phyloP scores from a whole-genome alignment of 2,329 filamentous ascomycete species.

The Fusarium domesticum region DNA sequence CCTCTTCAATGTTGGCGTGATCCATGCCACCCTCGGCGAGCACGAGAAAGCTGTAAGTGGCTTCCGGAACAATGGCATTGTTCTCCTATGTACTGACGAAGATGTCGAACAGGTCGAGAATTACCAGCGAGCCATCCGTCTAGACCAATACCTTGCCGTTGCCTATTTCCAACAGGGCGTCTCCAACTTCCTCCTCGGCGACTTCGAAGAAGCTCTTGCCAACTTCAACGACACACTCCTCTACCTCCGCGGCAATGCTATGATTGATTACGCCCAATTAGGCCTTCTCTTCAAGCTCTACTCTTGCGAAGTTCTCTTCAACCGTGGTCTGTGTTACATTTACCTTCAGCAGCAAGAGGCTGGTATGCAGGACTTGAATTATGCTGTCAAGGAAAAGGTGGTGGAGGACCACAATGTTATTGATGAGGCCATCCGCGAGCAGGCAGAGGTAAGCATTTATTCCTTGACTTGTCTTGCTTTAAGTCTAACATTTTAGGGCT shows the following conservation, averaged over 20 bases:
- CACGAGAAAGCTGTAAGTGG: slow-evolving; percentile 86
- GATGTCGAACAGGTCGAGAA: slow-evolving; percentile 69
- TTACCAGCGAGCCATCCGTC: slow-evolving; percentile 84
- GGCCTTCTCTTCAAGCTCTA: slow-evolving; percentile 95
- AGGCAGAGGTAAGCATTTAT: slow-evolving; percentile 69
- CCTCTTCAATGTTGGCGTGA: slow-evolving; percentile 96
- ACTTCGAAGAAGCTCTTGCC: slow-evolving; percentile 94
- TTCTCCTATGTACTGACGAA: slow-evolving; percentile 17
- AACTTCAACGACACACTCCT: slow-evolving; percentile 98
- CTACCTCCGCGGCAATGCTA: slow-evolving; percentile 91
- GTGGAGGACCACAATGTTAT: slow-evolving; percentile 97
- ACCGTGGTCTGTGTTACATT: slow-evolving; percentile 94
- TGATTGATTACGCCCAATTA: slow-evolving; percentile 96
- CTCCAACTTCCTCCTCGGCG: slow-evolving; percentile 93
- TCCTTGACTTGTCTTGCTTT: background rate
- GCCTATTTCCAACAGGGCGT: slow-evolving; percentile 98
- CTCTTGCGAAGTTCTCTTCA: slow-evolving; percentile 97
- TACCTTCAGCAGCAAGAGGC: slow-evolving; percentile 89
- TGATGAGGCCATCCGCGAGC: slow-evolving; percentile 90
- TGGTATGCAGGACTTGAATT: slow-evolving; percentile 86
- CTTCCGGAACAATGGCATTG: background rate
- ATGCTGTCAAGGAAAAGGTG: slow-evolving; percentile 91
- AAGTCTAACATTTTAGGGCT: slow-evolving; percentile 63
- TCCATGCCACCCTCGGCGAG: slow-evolving; percentile 92
- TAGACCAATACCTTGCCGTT: slow-evolving; percentile 94